These are phyloP conservation scores for Suillus tomentosus DNA, from an alignment of 768 basidiomycete genomes.

Conservation along the genomic window DNA sequence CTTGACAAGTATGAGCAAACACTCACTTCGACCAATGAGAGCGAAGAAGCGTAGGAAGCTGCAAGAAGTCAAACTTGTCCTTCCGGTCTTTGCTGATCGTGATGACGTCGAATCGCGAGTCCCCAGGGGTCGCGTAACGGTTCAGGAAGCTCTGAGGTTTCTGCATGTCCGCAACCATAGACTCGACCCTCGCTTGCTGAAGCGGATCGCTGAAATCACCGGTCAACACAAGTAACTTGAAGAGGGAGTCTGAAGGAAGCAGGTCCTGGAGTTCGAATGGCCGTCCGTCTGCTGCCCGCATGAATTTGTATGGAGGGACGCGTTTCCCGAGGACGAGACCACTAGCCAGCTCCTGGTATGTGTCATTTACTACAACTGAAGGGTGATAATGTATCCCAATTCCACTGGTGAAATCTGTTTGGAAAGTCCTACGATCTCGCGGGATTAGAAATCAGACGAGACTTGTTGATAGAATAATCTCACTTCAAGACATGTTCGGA, in stretches of 20 bases:
- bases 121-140: conserved; percentile 23
- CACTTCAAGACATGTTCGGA: too few species aligned
- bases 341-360: conserved; percentile 39
- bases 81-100: conserved; percentile 34
- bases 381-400: conserved; percentile 50
- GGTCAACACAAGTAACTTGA: conserved; percentile 49
- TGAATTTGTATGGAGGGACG: conserved; percentile 46
- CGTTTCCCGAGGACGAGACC: conserved; percentile 52
- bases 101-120: conserved; percentile 34
- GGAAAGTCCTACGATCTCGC: conserved; percentile 38
- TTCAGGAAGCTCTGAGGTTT: conserved; percentile 27
- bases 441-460: background rate
- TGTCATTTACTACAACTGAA: conserved; percentile 38
- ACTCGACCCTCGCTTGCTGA: conserved; percentile 28
- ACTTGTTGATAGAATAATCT: background rate
- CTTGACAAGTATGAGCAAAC: background rate
- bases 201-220: conserved; percentile 36
- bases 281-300: conserved; percentile 47
- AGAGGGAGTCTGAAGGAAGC: conserved; percentile 48
- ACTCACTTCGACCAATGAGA: conserved; percentile 46
- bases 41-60: conserved; percentile 35
- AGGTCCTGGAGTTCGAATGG: conserved; percentile 53
- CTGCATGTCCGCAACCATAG: conserved; percentile 31
- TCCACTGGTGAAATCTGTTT: conserved; percentile 46
- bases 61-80: conserved; percentile 29